These are phyloP conservation scores for Toxoplasma gondii DNA, from an alignment of 169 alveolate genomes.

Conservation along the genomic window DNA sequence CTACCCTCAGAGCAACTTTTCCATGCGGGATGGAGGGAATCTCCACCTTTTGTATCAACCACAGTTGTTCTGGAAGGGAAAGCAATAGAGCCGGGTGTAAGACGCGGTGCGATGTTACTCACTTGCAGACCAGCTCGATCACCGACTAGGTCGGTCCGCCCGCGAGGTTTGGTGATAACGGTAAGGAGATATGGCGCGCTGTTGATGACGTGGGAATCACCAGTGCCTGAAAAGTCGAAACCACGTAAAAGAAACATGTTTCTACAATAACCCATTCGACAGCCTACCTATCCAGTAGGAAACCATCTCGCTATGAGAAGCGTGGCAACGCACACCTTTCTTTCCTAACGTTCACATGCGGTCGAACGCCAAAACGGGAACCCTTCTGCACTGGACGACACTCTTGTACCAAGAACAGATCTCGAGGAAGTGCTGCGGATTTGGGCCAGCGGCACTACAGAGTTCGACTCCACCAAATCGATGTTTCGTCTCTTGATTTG, in stretches of 20 bases:
- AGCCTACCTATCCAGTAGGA: not conserved
- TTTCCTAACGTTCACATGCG: not conserved
- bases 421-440: too few relatives aligned
- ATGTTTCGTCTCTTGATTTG: too few relatives aligned
- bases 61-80: not conserved
- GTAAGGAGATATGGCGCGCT: slow-evolving; percentile 44
- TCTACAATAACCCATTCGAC: not conserved
- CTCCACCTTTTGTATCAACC: too few relatives aligned
- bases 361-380: too few relatives aligned
- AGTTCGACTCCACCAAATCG: too few relatives aligned
- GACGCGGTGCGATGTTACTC: not conserved
- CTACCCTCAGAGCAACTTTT: too few relatives aligned
- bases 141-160: slow-evolving; percentile 49
- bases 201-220: slow-evolving; percentile 25
- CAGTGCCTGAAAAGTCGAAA: not conserved
- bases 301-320: not conserved
- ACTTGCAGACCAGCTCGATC: slow-evolving; percentile 43
- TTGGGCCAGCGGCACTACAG: too few relatives aligned
- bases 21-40: too few relatives aligned
- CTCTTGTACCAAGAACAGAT: too few relatives aligned
- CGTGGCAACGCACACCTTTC: not conserved
- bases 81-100: not conserved
- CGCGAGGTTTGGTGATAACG: slow-evolving; percentile 36
- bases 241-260: not conserved
- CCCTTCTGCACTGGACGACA: too few relatives aligned